Percentiles rank a stretch among this genome's conserved stretches.
phyloP scores from a whole-genome alignment of 768 basidiomycete species.

The Leccinellum albellum region DNA sequence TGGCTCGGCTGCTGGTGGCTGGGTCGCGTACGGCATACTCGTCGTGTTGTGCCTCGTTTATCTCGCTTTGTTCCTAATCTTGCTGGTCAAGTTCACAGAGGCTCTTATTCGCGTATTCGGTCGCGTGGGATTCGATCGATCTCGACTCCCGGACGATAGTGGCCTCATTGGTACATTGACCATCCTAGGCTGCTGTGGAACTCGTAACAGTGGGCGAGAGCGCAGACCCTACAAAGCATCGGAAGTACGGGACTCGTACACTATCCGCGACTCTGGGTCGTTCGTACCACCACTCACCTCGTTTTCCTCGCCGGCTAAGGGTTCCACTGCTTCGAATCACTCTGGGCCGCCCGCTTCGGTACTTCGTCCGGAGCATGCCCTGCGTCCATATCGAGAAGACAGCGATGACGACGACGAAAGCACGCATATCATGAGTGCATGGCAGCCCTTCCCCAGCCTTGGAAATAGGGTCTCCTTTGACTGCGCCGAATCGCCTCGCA shows the following conservation, averaged over 20 bases:
- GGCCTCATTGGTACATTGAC: slow-evolving; percentile 86
- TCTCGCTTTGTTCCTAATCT: slow-evolving; percentile 76
- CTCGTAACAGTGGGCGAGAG: slow-evolving; percentile 36
- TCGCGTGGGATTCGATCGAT: slow-evolving; percentile 79
- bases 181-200: slow-evolving; percentile 62
- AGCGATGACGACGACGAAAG: slow-evolving; percentile 66
- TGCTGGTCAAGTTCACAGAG: slow-evolving; percentile 82
- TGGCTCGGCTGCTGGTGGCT: slow-evolving; percentile 74
- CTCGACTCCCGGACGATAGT: slow-evolving; percentile 72
- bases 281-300: slow-evolving; percentile 42
- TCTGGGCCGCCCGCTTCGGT: slow-evolving; percentile 64
- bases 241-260: slow-evolving; percentile 27
- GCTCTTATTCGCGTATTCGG: slow-evolving; percentile 75
- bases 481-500: slow-evolving; percentile 25
- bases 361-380: slow-evolving; percentile 74
- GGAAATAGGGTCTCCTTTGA: slow-evolving; percentile 22
- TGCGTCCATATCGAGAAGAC: slow-evolving; percentile 72
- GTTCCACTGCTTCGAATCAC: slow-evolving; percentile 33
- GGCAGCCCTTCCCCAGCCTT: slow-evolving; percentile 67
- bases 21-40: slow-evolving; percentile 93
- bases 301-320: slow-evolving; percentile 26
- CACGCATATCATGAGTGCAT: slow-evolving; percentile 92
- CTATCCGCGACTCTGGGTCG: slow-evolving; percentile 42
- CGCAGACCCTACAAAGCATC: slow-evolving; percentile 24
- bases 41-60: slow-evolving; percentile 81